These are phyloP conservation scores for Arthrobotrys musiformis DNA, from an alignment of 2,329 filamentous ascomycete species.

Conservation along the genomic window DNA sequence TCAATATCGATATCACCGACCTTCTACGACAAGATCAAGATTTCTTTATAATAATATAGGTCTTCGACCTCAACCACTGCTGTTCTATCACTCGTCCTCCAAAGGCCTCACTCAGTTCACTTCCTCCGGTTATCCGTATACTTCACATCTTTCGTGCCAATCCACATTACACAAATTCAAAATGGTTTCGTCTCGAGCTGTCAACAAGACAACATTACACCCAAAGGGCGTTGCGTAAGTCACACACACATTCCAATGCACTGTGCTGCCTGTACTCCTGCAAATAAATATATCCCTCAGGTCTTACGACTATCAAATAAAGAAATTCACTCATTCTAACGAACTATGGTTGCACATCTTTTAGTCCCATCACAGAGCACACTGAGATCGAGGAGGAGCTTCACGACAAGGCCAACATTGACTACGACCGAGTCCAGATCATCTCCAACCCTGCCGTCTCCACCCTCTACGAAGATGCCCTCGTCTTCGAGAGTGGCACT, in stretches of 20 bases:
- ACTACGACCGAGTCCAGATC: constrained; percentile 98
- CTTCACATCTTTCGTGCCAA: constrained; percentile 37
- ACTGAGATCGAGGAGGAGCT: constrained; percentile 98
- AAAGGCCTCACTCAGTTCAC: constrained; percentile 26
- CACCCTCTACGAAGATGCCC: constrained; percentile 97
- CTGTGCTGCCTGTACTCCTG: constrained; percentile 75
- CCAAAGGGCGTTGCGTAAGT: constrained; percentile 54
- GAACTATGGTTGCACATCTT: constrained; percentile 59
- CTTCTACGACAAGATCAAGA: not conserved
- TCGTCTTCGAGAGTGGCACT: constrained; percentile 96
- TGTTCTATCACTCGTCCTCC: constrained; percentile 11
- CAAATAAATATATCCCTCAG: constrained; percentile 52
- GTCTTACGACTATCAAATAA: not conserved
- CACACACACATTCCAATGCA: constrained; percentile 7
- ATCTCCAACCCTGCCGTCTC: constrained; percentile 93
- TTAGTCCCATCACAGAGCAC: constrained; percentile 83
- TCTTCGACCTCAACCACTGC: not conserved
- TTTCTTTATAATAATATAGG: not conserved
- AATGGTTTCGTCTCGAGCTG: constrained; percentile 65
- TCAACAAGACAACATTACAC: constrained; percentile 55
- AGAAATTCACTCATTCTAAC: constrained; percentile 33
- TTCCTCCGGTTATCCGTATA: constrained; percentile 42
- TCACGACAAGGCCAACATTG: constrained; percentile 97
- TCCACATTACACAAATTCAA: constrained; percentile 46
- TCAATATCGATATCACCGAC: not conserved